Conservation (phyloP, 106 monocot genomes). For the Dendrobium huoshanense region DNA sequence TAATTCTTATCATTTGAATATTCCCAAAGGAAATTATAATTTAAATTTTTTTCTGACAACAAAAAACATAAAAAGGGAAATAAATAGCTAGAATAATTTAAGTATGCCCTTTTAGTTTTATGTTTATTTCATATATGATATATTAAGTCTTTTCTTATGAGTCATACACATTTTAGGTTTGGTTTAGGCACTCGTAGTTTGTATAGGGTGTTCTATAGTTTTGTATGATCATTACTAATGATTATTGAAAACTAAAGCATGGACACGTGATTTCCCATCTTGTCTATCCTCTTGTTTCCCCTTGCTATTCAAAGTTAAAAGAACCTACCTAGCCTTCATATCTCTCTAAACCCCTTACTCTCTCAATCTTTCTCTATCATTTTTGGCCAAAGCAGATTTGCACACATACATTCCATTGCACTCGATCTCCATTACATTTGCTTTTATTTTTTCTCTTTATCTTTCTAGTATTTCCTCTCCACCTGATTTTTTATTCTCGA, state of each 20-base stretch:
- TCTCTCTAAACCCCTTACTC: not conserved
- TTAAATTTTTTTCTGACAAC: not conserved
- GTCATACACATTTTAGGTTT: not conserved
- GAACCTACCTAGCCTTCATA: not conserved
- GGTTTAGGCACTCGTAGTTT: not conserved
- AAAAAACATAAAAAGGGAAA: not conserved
- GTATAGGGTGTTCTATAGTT: not conserved
- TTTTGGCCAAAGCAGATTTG: not conserved
- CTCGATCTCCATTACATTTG: not conserved
- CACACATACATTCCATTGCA: not conserved
- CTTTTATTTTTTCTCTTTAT: not conserved
- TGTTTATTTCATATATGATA: not conserved
- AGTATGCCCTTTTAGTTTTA: not conserved
- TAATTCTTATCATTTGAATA: not conserved
- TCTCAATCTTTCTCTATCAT: not conserved
- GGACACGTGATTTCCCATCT: not conserved
- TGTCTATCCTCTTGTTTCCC: not conserved
- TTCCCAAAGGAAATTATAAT: too few species aligned
- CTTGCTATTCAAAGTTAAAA: not conserved
- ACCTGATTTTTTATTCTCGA: not conserved
- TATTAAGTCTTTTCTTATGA: not conserved
- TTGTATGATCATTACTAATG: not conserved
- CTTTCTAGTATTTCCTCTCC: not conserved
- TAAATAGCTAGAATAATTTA: not conserved
- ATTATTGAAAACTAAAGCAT: not conserved